phyloP scores from a whole-genome alignment of 805 yeast genomes.

The Wickerhamomyces strasburgensis region DNA sequence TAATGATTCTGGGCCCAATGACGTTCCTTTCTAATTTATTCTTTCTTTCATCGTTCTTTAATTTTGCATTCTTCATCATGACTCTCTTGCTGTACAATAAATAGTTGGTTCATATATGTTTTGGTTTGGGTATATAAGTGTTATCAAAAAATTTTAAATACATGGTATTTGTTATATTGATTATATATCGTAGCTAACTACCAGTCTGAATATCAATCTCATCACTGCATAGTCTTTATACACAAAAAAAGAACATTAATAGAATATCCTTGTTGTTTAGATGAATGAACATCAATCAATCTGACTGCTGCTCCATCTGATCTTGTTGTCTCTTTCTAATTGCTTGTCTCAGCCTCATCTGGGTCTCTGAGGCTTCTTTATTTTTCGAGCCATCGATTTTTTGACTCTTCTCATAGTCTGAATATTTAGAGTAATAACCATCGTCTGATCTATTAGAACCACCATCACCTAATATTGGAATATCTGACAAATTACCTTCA shows the following conservation, averaged over 20 bases:
- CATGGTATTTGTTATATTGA: no score
- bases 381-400: conserved; percentile 1
- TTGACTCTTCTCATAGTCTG: conserved; percentile 4
- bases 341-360: conserved; percentile 19
- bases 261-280: no score
- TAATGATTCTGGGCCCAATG: no score
- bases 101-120: not conserved
- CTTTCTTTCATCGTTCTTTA: not conserved
- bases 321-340: conserved; percentile 4
- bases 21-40: no score
- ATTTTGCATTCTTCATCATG: not conserved
- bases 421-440: not conserved
- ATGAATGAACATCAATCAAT: no score
- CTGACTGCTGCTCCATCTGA: not conserved
- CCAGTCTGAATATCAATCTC: no score
- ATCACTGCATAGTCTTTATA: no score
- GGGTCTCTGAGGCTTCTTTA: not conserved
- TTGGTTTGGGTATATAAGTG: not conserved
- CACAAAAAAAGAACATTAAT: no score
- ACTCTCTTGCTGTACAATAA: not conserved
- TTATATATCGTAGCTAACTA: not conserved
- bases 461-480: conserved; percentile 47
- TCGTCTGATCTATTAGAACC: conserved; percentile 13
- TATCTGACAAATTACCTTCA: conserved; percentile 54
- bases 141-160: not conserved